Evolutionary conservation across 768 basidiomycete genomes (phyloP).

Genomic region (Macrocybe gigantea): DNA sequence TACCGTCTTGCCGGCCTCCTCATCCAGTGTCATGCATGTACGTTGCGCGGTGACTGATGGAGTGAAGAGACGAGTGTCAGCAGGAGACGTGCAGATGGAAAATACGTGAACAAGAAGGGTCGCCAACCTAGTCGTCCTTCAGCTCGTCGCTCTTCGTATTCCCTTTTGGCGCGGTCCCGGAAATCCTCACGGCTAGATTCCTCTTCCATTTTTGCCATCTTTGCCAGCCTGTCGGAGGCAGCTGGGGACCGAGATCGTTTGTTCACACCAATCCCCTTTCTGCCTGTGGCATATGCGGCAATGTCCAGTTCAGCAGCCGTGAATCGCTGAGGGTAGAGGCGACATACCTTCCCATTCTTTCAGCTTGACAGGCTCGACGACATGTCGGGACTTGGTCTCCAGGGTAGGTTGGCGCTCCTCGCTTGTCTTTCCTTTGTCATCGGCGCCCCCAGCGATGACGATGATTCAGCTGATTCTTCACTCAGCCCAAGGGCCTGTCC

Average conservation of each 20-base stretch:
- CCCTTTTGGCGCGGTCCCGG: conserved; percentile 63
- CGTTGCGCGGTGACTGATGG: conserved; percentile 52
- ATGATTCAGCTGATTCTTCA: conserved; percentile 12
- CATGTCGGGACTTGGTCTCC: conserved; percentile 26
- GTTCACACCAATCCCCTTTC: conserved; percentile 66
- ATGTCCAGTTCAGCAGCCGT: neutral
- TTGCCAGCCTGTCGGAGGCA: conserved; percentile 57
- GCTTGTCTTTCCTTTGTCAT: neutral
- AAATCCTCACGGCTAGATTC: conserved; percentile 50
- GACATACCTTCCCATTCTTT: conserved; percentile 77
- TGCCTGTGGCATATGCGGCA: conserved; percentile 42
- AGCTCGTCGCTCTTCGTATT: conserved; percentile 73
- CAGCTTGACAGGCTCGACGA: conserved; percentile 64
- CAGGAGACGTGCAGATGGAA: neutral
- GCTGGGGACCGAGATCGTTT: conserved; percentile 67
- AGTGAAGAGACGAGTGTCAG: neutral
- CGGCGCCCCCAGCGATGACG: conserved; percentile 1
- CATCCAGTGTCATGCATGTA: conserved; percentile 73
- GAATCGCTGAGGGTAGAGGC: neutral
- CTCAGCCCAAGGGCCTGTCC: conserved; percentile 68
- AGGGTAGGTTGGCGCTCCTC: neutral
- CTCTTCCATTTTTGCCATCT: conserved; percentile 75
- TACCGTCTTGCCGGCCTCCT: conserved; percentile 62
- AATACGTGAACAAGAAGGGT: too few relatives aligned
- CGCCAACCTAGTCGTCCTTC: conserved; percentile 56